Evolutionary conservation across 1,284 basidiomycete genomes (phyloP).

Genomic region (Sanghuangporus weigelae): DNA sequence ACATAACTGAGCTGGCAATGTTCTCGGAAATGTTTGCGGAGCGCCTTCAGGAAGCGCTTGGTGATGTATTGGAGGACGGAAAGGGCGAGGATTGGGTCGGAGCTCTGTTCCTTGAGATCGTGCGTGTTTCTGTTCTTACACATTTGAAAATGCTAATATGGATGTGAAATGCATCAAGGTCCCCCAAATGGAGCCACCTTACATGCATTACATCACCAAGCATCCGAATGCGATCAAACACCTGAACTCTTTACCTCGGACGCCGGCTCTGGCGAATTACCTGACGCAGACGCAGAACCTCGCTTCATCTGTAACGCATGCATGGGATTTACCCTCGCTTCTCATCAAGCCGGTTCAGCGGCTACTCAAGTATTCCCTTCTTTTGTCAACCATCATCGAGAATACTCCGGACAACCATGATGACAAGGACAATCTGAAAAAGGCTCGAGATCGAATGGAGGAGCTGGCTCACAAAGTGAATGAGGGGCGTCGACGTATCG

Average conservation of each 20-base stretch:
- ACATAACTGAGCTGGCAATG: constrained; percentile 68
- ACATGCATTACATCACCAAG: constrained; percentile 83
- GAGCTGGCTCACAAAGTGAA: constrained; percentile 82
- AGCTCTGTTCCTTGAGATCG: constrained; percentile 68
- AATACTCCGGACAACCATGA: constrained; percentile 74
- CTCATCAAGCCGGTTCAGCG: constrained; percentile 91
- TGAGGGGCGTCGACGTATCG: constrained; percentile 78
- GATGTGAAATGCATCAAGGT: constrained; percentile 41
- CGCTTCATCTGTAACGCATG: constrained; percentile 74
- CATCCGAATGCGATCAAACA: constrained; percentile 76
- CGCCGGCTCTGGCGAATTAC: constrained; percentile 57
- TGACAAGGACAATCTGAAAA: constrained; percentile 63
- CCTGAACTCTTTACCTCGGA: constrained; percentile 51
- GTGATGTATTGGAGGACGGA: constrained; percentile 45
- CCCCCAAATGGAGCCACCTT: constrained; percentile 71
- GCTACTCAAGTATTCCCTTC: constrained; percentile 88
- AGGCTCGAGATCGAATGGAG: constrained; percentile 67
- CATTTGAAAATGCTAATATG: constrained; percentile 7
- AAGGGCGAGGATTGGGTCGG: constrained; percentile 73
- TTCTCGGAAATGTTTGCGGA: constrained; percentile 67
- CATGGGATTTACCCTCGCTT: constrained; percentile 91
- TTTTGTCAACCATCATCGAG: constrained; percentile 75
- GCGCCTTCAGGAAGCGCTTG: constrained; percentile 51
- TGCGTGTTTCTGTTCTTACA: constrained; percentile 28
- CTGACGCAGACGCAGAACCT: constrained; percentile 63